phyloP scores from a whole-genome alignment of 148 eudicot species.

The Beta vulgaris region DNA sequence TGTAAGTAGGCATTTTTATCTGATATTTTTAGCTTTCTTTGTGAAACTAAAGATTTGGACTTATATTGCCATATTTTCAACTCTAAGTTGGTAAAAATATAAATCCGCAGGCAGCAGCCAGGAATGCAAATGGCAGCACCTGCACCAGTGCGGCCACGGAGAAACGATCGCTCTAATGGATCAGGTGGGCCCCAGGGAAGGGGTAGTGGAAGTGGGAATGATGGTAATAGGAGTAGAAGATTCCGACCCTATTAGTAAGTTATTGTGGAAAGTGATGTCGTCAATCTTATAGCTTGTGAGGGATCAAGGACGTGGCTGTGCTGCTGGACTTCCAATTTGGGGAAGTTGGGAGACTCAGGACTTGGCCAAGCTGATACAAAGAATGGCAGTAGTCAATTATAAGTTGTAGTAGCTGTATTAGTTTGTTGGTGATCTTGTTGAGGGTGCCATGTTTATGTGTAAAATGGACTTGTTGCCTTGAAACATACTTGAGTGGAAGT shows the following conservation, averaged over 20 bases:
- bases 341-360: slow-evolving; percentile 5
- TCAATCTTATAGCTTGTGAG: neutral
- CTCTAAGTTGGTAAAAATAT: slow-evolving; percentile 1
- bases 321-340: slow-evolving; percentile 11
- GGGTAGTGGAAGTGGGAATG: slow-evolving; percentile 61
- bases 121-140: slow-evolving; percentile 70
- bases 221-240: slow-evolving; percentile 54
- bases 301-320: neutral
- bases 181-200: slow-evolving; percentile 61
- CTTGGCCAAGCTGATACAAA: neutral
- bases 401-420: neutral
- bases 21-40: neutral
- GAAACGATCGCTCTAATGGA: slow-evolving; percentile 73
- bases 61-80: neutral
- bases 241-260: slow-evolving; percentile 65
- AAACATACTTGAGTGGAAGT: neutral
- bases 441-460: slow-evolving; percentile 17
- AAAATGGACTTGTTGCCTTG: neutral
- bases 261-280: neutral
- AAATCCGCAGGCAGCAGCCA: slow-evolving; percentile 87
- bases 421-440: slow-evolving; percentile 20
- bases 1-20: slow-evolving; percentile 53
- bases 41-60: neutral
- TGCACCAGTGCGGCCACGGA: slow-evolving; percentile 53
- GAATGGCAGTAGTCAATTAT: neutral